Conservation (phyloP, 768 basidiomycete genomes). For the Coprinellus micaceus region DNA sequence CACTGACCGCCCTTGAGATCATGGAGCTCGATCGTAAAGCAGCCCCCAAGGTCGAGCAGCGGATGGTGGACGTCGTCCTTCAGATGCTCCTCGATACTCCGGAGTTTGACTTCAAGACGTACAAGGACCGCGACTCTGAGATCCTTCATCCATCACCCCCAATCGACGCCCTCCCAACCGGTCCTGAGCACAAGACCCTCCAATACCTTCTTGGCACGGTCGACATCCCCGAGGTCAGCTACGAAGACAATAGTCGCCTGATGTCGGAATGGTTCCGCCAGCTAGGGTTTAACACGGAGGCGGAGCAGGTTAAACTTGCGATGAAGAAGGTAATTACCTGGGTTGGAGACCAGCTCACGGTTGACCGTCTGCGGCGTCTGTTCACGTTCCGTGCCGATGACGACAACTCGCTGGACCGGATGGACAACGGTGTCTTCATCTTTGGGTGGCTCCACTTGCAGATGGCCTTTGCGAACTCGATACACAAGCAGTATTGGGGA, state of each 20-base stretch:
- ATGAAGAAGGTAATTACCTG: not conserved
- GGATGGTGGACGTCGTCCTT: constrained; percentile 21
- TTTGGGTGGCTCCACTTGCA: constrained; percentile 41
- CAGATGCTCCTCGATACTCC: constrained; percentile 22
- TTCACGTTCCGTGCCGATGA: constrained; percentile 34
- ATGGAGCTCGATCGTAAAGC: constrained; percentile 14
- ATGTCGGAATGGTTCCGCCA: constrained; percentile 31
- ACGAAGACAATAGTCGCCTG: constrained; percentile 33
- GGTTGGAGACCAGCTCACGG: constrained; percentile 23
- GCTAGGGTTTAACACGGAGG: not conserved
- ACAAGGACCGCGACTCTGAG: constrained; percentile 13
- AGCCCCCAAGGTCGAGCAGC: constrained; percentile 10
- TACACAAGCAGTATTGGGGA: constrained; percentile 40
- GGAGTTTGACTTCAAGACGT: constrained; percentile 27
- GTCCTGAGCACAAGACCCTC: constrained; percentile 21
- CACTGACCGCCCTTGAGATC: constrained; percentile 22
- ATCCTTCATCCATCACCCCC: constrained; percentile 24
- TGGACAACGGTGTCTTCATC: constrained; percentile 29
- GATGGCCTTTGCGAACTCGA: constrained; percentile 37
- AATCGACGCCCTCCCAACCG: constrained; percentile 22
- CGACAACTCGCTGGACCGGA: constrained; percentile 32
- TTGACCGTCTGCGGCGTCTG: constrained; percentile 33
- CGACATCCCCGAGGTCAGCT: constrained; percentile 36
- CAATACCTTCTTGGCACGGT: constrained; percentile 35
- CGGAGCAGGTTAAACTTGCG: not conserved